Percentiles rank a stretch among this genome's conserved stretches.
Conservation (phyloP, 306 rosid genomes). For the Cicer yamashitae region DNA sequence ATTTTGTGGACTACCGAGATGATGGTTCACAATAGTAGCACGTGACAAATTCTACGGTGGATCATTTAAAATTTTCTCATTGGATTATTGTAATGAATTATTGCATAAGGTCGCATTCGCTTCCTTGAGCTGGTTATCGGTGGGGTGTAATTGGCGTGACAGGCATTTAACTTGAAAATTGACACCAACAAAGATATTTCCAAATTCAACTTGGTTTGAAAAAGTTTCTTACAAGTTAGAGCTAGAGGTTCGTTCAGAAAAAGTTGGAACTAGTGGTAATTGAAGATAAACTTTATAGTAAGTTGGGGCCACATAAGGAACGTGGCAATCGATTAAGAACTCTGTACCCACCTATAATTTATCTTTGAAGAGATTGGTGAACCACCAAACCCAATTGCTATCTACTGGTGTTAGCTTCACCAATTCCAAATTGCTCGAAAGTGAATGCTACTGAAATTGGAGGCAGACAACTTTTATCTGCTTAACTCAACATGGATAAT, state of each 20-base stretch:
- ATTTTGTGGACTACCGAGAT: neutral
- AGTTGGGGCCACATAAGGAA: conserved; percentile 34
- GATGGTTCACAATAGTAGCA: neutral
- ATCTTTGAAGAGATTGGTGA: conserved; percentile 21
- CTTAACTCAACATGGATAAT: neutral
- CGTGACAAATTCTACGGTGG: no score
- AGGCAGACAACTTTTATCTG: conserved; percentile 35
- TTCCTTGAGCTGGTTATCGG: neutral
- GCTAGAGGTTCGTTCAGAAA: no score
- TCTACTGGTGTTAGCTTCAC: neutral
- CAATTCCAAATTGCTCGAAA: conserved; percentile 25
- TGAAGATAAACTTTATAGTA: neutral
- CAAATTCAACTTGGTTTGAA: neutral
- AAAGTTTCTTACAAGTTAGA: neutral
- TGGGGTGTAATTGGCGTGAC: neutral
- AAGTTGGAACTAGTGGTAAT: neutral
- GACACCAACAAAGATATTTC: neutral
- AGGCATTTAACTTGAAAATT: neutral
- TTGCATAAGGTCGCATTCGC: neutral
- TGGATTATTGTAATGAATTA: neutral
- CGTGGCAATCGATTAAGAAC: neutral
- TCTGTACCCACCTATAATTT: neutral
- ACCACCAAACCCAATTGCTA: neutral
- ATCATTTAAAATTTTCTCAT: no score
- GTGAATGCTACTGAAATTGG: neutral